Evolutionary conservation across 1,284 basidiomycete genomes (phyloP), one percentile per base, ranked within the genome.

Genomic region (Cutaneotrichosporon sp.): DNA sequence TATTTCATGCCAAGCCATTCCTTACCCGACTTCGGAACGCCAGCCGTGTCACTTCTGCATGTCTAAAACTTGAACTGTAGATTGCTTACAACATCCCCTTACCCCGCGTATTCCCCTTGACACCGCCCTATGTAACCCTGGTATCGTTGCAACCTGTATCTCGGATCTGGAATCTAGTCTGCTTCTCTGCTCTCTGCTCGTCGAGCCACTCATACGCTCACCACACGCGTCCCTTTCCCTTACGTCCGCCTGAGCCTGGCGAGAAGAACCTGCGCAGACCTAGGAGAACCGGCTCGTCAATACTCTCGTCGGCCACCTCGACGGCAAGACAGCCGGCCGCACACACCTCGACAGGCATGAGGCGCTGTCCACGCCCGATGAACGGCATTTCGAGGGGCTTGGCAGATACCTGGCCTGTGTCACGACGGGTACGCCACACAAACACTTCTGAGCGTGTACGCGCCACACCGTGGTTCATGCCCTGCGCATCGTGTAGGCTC

Each of bases 281-380:
- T 2, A 30, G 5, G 21, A 38, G 55, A 14, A 40, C 22, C 5
- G 55, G 55, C 36, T 38, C 36, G 22, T 18, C 36, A 18, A 56
- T 30, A 13, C 38, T 42, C 5, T 42, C 36, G 16, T 56, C 55
- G 5, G 22, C 55, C 9, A 56, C 55, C 55, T 56, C 55, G 21
- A 56, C 55, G 4, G 55, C 55, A 1, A 56, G 13, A 11, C 36
- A 40, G 4, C 36, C 55, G 5, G 38, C 7, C 38, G 55, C 36
- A 36, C 55, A 40, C 22, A 56, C 55, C 6, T 56, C 55, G 55
- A 56, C 55, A 22, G 55, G 55, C 55, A 56, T 40, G 38, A 56
- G 55, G 5, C 55, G 55, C 11, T 7, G 21, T 10, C 55, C 55
- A 6, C 36, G 55, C 22, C 22, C 38, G 6, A 40, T 36, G 34